A percentile compares a stretch with the other conserved stretches of the same genome.
Evolutionary conservation across 148 eudicot genomes (phyloP).

Genomic region (Nepenthes gracilis): DNA sequence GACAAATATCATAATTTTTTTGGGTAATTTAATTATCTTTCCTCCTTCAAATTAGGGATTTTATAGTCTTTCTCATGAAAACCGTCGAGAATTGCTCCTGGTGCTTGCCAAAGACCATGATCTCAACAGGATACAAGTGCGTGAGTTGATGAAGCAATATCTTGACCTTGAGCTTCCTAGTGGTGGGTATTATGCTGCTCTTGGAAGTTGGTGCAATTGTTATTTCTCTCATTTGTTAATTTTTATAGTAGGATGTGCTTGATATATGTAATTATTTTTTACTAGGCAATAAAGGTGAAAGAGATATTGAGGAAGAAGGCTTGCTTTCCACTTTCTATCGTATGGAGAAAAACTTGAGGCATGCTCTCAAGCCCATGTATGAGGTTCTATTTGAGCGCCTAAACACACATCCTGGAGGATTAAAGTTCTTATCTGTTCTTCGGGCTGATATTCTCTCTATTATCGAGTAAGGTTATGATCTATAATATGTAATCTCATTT

Average conservation of each 20-base stretch:
- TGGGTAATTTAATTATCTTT: neutral
- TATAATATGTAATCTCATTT: neutral
- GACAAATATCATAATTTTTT: no score
- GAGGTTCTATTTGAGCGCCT: conserved; percentile 78
- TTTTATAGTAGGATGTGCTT: neutral
- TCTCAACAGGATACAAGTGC: conserved; percentile 65
- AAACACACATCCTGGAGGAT: conserved; percentile 91
- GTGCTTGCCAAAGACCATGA: conserved; percentile 78
- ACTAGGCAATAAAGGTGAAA: conserved; percentile 39
- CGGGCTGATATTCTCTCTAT: conserved; percentile 74
- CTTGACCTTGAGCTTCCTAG: conserved; percentile 67
- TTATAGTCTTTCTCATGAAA: conserved; percentile 43
- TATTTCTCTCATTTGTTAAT: neutral
- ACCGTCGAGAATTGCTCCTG: conserved; percentile 39
- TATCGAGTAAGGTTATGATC: conserved; percentile 56
- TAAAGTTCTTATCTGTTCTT: conserved; percentile 63
- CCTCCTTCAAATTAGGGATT: conserved; percentile 46
- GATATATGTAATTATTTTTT: neutral
- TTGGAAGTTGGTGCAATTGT: neutral
- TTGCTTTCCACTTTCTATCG: conserved; percentile 59
- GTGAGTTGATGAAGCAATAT: conserved; percentile 73
- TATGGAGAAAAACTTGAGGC: conserved; percentile 73
- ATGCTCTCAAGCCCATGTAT: conserved; percentile 79
- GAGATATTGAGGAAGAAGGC: conserved; percentile 48
- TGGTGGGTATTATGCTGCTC: conserved; percentile 25